Conservation (phyloP, 2,329 filamentous ascomycete species). For the Ascochyta lentis region DNA sequence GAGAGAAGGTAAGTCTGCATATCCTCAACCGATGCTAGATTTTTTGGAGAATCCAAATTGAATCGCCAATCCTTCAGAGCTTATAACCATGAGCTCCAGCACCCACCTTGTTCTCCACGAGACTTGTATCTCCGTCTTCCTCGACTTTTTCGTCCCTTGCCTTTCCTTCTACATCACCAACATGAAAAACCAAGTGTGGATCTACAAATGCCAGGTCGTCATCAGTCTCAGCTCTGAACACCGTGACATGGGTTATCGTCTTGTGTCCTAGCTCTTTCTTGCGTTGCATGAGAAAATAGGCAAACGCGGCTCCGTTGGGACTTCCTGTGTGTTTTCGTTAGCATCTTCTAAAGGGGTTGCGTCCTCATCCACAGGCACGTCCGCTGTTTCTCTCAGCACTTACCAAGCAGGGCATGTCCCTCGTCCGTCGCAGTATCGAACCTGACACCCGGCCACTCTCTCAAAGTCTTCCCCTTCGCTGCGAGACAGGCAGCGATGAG, state of each 20-base stretch:
- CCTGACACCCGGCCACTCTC: slow-evolving; percentile 25
- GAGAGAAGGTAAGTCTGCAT: no score
- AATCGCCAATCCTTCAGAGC: background rate
- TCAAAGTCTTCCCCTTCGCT: slow-evolving; percentile 4
- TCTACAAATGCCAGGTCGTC: slow-evolving; percentile 24
- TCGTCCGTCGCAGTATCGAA: slow-evolving; percentile 23
- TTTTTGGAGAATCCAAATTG: no score
- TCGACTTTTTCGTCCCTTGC: background rate
- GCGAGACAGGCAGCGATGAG: slow-evolving; percentile 24
- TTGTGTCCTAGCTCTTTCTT: slow-evolving; percentile 28
- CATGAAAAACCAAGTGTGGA: slow-evolving; percentile 21
- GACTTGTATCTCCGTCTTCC: no score
- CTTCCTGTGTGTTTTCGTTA: slow-evolving; percentile 9
- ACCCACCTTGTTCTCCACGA: background rate
- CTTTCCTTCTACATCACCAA: slow-evolving; percentile 5
- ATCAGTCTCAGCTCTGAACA: slow-evolving; percentile 19
- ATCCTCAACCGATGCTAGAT: no score
- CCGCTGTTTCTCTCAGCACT: background rate
- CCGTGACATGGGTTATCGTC: slow-evolving; percentile 22
- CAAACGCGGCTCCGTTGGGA: slow-evolving; percentile 29
- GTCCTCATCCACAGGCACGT: background rate
- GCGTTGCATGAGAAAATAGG: slow-evolving; percentile 31
- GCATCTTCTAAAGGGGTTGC: background rate
- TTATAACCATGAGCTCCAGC: background rate
- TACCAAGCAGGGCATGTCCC: slow-evolving; percentile 26